A percentile compares a stretch with the other conserved stretches of the same genome.
These are phyloP conservation scores for Lepidium aucheri DNA, from an alignment of 345 rosid species.

Conservation along the genomic window DNA sequence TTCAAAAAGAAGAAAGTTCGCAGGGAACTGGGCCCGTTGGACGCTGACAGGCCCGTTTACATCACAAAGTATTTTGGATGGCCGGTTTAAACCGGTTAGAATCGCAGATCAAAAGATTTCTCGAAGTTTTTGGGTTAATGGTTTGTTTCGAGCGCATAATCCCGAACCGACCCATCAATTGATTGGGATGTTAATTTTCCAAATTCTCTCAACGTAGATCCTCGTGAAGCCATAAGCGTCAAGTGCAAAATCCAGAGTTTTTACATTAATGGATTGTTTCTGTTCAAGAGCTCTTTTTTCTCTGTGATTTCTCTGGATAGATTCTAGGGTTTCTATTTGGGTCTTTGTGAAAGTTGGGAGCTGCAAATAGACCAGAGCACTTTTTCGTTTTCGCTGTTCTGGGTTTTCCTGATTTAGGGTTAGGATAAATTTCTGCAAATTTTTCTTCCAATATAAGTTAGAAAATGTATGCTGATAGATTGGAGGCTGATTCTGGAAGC, in stretches of 20 bases:
- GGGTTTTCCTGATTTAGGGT: slow-evolving; percentile 24
- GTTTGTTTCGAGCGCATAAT: neutral
- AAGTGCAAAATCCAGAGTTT: neutral
- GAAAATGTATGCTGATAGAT: slow-evolving; percentile 90
- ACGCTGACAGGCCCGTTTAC: too few species aligned
- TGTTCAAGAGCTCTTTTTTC: neutral
- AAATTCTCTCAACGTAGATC: neutral
- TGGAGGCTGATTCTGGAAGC: slow-evolving; percentile 64
- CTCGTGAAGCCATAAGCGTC: slow-evolving; percentile 8
- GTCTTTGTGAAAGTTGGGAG: neutral
- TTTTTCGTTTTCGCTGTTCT: neutral
- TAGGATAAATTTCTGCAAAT: neutral
- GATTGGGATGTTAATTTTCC: slow-evolving; percentile 1
- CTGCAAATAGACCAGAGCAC: neutral
- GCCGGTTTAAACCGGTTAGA: slow-evolving; percentile 9
- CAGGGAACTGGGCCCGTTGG: too few species aligned
- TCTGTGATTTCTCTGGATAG: slow-evolving; percentile 5
- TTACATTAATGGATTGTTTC: slow-evolving; percentile 1
- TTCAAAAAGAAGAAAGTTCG: too few species aligned
- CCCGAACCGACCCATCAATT: slow-evolving; percentile 1
- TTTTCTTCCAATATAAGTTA: neutral
- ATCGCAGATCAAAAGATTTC: neutral
- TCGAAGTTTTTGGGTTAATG: neutral
- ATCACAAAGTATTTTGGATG: neutral
- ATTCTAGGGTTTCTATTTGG: slow-evolving; percentile 15